A percentile compares a stretch with the other conserved stretches of the same genome.
These are phyloP conservation scores for Euphorbia celastroides DNA, from an alignment of 441 rosid genomes.

Conservation along the genomic window DNA sequence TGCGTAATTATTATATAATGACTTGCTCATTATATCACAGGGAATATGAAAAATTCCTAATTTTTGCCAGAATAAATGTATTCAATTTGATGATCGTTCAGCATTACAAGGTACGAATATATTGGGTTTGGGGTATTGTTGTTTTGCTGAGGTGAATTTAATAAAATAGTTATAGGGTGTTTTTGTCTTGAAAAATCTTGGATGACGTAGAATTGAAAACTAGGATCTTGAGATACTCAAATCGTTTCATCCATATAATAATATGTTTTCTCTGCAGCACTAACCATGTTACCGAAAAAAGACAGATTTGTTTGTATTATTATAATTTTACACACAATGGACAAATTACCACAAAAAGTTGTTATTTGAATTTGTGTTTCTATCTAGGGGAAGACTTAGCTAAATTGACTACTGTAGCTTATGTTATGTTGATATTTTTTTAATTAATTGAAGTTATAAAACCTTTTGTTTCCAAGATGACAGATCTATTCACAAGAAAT, in stretches of 20 bases:
- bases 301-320: background rate
- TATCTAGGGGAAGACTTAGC: background rate
- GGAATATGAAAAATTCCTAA: background rate
- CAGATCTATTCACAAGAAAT: background rate
- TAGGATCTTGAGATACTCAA: slow-evolving; percentile 12
- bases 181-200: slow-evolving; percentile 11
- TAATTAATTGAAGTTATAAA: too few relatives aligned
- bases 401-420: too few relatives aligned
- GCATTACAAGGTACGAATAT: slow-evolving; percentile 16
- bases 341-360: slow-evolving; percentile 4
- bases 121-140: slow-evolving; percentile 9
- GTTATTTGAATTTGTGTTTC: slow-evolving; percentile 10
- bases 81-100: slow-evolving; percentile 2
- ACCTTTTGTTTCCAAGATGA: background rate
- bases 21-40: too few relatives aligned
- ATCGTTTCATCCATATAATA: slow-evolving; percentile 1
- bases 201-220: background rate
- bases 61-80: too few relatives aligned
- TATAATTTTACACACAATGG: background rate
- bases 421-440: too few relatives aligned
- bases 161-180: background rate
- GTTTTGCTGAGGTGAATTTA: slow-evolving; percentile 1
- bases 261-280: background rate
- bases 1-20: too few relatives aligned
- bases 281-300: background rate